A percentile compares a stretch with the other conserved stretches of the same genome.
Conservation (phyloP, 2,329 filamentous ascomycete genomes). For the Coccinonectria pachysandricola region DNA sequence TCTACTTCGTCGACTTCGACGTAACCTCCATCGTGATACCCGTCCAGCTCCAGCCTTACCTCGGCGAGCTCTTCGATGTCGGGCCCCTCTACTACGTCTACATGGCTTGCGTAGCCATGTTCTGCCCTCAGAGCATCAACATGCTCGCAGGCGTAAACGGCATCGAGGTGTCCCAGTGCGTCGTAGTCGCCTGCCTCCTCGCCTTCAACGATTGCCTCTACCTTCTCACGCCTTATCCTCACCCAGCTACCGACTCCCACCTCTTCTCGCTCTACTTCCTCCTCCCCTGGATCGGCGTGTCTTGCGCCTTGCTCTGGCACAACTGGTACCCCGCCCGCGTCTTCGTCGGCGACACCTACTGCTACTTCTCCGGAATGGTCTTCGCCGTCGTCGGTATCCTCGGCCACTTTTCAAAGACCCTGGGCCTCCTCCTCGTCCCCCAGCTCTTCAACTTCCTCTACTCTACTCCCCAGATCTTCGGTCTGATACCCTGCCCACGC, state of each 20-base stretch:
- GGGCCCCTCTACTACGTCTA: conserved; percentile 83
- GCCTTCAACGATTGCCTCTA: conserved; percentile 83
- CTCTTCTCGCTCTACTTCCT: conserved; percentile 93
- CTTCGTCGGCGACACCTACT: conserved; percentile 97
- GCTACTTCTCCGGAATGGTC: conserved; percentile 98
- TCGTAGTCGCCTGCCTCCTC: conserved; percentile 79
- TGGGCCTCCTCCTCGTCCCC: conserved; percentile 80
- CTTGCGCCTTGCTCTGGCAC: conserved; percentile 72
- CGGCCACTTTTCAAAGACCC: conserved; percentile 95
- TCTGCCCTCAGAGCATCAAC: conserved; percentile 98
- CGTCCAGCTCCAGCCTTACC: conserved; percentile 69
- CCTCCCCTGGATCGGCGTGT: conserved; percentile 88
- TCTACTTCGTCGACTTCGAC: conserved; percentile 98
- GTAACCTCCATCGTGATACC: conserved; percentile 94
- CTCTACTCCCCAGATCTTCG: conserved; percentile 84
- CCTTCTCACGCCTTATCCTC: conserved; percentile 70
- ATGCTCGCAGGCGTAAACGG: conserved; percentile 99
- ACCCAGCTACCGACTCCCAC: conserved; percentile 91
- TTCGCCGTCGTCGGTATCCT: conserved; percentile 95
- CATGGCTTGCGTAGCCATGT: conserved; percentile 94
- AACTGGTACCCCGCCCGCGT: conserved; percentile 95
- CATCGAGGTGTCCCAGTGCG: conserved; percentile 88
- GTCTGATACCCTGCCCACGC: conserved; percentile 80
- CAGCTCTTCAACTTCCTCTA: conserved; percentile 97
- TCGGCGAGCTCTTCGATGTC: conserved; percentile 78